Conservation (phyloP, 2,329 filamentous ascomycete genomes). For the Penicillium oxalicum region DNA sequence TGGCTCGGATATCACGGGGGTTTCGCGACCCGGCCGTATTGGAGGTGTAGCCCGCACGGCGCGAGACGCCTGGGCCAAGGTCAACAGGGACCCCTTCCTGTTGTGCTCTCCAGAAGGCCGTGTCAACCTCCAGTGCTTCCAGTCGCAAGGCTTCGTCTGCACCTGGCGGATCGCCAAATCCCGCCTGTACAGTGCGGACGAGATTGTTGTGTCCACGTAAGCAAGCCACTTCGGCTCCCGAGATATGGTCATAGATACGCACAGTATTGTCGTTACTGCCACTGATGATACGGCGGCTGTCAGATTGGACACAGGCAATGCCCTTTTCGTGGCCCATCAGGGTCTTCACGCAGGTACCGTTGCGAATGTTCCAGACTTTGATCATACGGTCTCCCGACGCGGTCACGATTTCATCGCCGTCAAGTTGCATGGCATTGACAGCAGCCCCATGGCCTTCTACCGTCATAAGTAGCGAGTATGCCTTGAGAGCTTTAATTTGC, state of each 20-base stretch:
- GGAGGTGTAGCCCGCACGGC: constrained; percentile 47
- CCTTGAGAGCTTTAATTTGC: constrained; percentile 44
- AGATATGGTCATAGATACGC: constrained; percentile 84
- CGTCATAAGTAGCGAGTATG: constrained; percentile 71
- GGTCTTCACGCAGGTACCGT: constrained; percentile 67
- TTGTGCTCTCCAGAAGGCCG: constrained; percentile 60
- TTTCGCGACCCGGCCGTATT: constrained; percentile 66
- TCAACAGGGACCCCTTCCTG: constrained; percentile 41
- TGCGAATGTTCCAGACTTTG: constrained; percentile 89
- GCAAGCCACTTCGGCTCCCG: constrained; percentile 82
- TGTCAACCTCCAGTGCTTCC: constrained; percentile 68
- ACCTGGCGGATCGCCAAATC: constrained; percentile 82
- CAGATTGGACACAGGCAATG: constrained; percentile 96
- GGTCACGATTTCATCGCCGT: constrained; percentile 80
- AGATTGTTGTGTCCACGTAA: constrained; percentile 75
- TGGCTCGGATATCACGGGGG: constrained; percentile 66
- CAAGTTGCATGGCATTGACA: constrained; percentile 92
- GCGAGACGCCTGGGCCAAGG: constrained; percentile 40
- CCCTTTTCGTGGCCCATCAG: constrained; percentile 87
- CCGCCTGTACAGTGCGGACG: constrained; percentile 90
- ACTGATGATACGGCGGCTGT: constrained; percentile 86
- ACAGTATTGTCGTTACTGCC: constrained; percentile 95
- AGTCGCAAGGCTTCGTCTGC: constrained; percentile 67
- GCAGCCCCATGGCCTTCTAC: constrained; percentile 82
- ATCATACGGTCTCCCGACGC: constrained; percentile 90